Base-by-base conservation (phyloP, 306 rosid genomes). In the Inga leiocalycina region DNA sequence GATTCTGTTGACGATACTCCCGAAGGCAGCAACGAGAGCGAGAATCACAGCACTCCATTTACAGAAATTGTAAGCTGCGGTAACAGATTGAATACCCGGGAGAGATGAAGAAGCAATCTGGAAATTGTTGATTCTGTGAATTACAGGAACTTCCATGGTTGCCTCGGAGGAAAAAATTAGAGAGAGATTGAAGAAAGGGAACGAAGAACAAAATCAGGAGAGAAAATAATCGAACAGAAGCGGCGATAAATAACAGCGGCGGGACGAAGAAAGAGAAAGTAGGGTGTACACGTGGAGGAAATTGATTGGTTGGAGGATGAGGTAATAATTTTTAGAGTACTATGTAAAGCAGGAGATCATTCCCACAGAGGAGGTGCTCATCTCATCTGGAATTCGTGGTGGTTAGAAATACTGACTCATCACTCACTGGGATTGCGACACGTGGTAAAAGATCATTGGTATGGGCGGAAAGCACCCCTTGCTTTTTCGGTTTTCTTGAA, bases 11-110 rank as follows among this genome's bases (percentile, higher is more conserved):
- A 92, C 68, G 14, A 94, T 81, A 83, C 95, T 85, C 34, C 93
- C 84, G 41, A 92, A 84, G 51, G 97, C 88, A 13, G 98, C 97
- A 6, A 91, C 83, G 0, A 93, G 22, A 13, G 97, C 97, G 34
- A 96, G 84, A 79, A 96, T 84, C 1, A 96, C 54, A 51, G 98
- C 99, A 17, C 99, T 89, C 99, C 98, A 94, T 85, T 88, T 91
- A 86, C 92, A 93, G 72, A 96, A 74, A 79, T 79, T 81, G 67
- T 77, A 83, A 16, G 91, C 85, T 8, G 59, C 32, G 24, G 90
- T 86, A 67, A 92, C 74, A 4, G 86, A 78, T 68, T 88, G 87
- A 27, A 84, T 24, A 0, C 81, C 83, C 8, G 94, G 34, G 17
- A 84, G 52, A 5, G 91, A 86, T 4, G 92, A 73, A 7, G 87